Evolutionary conservation across 1,139 yeast genomes (phyloP).

Genomic region (Hansenula sp.): DNA sequence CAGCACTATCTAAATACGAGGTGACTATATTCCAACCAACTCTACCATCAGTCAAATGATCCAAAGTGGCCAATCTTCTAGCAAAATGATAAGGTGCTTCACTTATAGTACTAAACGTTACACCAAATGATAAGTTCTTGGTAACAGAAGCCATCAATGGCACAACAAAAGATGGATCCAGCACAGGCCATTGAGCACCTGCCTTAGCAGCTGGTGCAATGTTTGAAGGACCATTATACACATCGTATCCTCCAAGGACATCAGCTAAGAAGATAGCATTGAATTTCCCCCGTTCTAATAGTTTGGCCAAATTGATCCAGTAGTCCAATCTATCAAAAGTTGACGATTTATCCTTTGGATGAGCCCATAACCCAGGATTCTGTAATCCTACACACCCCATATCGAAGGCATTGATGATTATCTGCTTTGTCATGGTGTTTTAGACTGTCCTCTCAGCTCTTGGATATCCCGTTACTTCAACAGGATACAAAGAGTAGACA

Average conservation of each 20-base stretch:
- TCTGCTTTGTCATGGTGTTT: conserved; percentile 10
- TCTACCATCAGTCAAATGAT: conserved; percentile 36
- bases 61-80: conserved; percentile 34
- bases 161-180: conserved; percentile 33
- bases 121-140: conserved; percentile 31
- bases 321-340: conserved; percentile 33
- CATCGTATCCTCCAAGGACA: conserved; percentile 38
- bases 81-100: conserved; percentile 38
- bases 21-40: conserved; percentile 41
- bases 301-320: conserved; percentile 39
- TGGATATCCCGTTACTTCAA: no score
- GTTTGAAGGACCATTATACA: conserved; percentile 31
- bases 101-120: conserved; percentile 36
- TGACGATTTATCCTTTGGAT: conserved; percentile 31
- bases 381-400: conserved; percentile 36
- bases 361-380: conserved; percentile 34
- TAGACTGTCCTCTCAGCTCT: not conserved
- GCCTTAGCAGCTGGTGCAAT: conserved; percentile 27
- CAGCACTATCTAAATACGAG: conserved; percentile 35
- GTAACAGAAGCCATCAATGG: conserved; percentile 39
- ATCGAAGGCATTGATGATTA: conserved; percentile 35
- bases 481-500: no score
- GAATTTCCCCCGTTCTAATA: conserved; percentile 38
- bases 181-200: conserved; percentile 36
- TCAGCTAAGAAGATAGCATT: conserved; percentile 42